Evolutionary conservation across 2,329 filamentous ascomycete species (phyloP).

Genomic region (Penicillium thymicola): DNA sequence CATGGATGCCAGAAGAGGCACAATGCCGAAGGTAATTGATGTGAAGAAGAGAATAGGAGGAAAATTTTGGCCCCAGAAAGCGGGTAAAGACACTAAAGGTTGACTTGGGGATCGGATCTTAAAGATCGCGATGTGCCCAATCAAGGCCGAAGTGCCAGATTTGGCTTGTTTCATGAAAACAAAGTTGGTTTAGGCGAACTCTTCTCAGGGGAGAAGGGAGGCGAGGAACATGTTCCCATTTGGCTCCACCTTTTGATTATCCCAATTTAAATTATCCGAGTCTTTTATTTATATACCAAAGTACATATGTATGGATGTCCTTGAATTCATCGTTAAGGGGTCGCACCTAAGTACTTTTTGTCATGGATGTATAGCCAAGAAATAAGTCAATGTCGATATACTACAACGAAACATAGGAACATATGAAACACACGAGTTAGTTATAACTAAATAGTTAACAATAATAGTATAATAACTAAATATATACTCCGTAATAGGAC

Average conservation of each 20-base stretch:
- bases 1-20: constrained; percentile 27
- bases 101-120: constrained; percentile 4
- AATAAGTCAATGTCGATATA: neutral
- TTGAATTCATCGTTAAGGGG: no score
- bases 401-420: no score
- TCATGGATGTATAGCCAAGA: neutral
- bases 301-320: no score
- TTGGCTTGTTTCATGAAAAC: neutral
- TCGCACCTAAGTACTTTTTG: no score
- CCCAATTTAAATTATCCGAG: constrained; percentile 17
- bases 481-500: no score
- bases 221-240: constrained; percentile 13
- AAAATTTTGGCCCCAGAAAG: constrained; percentile 11
- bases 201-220: constrained; percentile 15
- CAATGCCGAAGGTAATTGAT: constrained; percentile 3
- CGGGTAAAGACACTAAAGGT: constrained; percentile 1
- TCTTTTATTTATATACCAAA: no score
- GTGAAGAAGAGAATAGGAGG: constrained; percentile 9
- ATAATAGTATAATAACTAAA: no score
- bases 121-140: constrained; percentile 8
- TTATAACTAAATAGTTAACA: no score
- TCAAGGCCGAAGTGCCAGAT: constrained; percentile 1
- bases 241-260: constrained; percentile 24
- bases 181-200: constrained; percentile 4
- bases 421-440: no score